These are phyloP conservation scores for Zizania latifolia DNA, from an alignment of 176 grass and related monocot species.

Conservation along the genomic window DNA sequence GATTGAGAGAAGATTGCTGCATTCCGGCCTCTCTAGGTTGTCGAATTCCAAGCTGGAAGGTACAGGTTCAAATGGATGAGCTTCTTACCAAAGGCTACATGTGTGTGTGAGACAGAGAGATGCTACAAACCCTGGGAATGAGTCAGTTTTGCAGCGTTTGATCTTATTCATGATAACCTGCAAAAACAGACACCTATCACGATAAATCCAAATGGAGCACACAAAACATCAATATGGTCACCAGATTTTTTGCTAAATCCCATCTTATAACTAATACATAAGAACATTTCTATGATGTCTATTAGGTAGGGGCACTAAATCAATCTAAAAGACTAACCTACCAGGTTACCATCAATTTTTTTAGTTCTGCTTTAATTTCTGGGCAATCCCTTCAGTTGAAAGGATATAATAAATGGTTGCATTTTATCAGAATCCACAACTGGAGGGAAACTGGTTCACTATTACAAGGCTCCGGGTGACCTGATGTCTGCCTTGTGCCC, in stretches of 20 bases:
- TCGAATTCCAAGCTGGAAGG: conserved; percentile 75
- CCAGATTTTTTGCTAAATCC: background rate
- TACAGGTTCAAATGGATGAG: conserved; percentile 17
- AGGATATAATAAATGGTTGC: background rate
- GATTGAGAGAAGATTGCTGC: conserved; percentile 88
- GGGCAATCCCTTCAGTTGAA: no score
- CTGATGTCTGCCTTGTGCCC: background rate
- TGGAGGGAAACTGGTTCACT: background rate
- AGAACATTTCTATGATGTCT: no score
- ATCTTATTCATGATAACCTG: conserved; percentile 93
- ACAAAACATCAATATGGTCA: background rate
- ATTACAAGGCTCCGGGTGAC: background rate
- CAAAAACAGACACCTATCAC: conserved; percentile 24
- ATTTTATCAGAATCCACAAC: background rate
- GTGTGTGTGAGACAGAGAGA: background rate
- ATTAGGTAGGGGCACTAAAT: no score
- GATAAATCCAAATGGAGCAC: conserved; percentile 21
- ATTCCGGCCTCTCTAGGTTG: conserved; percentile 91
- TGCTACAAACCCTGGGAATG: conserved; percentile 66
- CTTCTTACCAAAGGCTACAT: background rate
- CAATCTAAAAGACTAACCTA: no score
- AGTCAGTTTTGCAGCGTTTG: conserved; percentile 95
- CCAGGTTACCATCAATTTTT: no score
- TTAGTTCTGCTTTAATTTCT: no score
- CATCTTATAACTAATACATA: background rate